Percentiles rank a stretch among this genome's conserved stretches.
phyloP scores from a whole-genome alignment of 306 rosid species.

The Ormosia semicastrata region DNA sequence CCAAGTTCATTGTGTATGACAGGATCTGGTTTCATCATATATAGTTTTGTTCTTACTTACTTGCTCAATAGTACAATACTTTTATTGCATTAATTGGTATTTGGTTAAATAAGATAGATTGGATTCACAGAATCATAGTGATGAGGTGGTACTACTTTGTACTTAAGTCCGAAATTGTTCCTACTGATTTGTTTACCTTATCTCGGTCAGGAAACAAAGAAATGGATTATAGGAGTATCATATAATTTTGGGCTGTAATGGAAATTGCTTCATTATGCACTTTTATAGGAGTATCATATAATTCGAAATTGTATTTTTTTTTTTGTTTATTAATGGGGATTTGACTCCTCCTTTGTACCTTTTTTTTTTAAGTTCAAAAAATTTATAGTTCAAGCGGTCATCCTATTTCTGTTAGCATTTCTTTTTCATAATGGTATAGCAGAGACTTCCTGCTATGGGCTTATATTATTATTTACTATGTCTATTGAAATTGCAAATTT shows the following conservation, averaged over 20 bases:
- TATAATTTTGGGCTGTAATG: background rate
- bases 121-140: background rate
- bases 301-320: no score
- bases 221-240: background rate
- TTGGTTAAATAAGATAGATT: background rate
- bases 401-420: background rate
- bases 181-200: background rate
- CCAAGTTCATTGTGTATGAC: background rate
- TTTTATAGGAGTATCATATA: no score
- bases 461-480: background rate
- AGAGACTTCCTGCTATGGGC: background rate
- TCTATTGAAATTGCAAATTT: background rate
- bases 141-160: background rate
- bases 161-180: background rate
- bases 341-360: background rate
- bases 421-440: background rate
- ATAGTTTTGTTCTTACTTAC: background rate
- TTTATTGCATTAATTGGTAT: background rate
- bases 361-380: background rate
- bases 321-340: background rate
- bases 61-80: background rate
- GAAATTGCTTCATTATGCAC: background rate
- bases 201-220: background rate
- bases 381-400: background rate
- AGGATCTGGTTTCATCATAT: background rate